Evolutionary conservation across 176 grass and related monocot genomes (phyloP), one percentile per base, ranked within the genome.

Genomic region (Paspalum vaginatum): DNA sequence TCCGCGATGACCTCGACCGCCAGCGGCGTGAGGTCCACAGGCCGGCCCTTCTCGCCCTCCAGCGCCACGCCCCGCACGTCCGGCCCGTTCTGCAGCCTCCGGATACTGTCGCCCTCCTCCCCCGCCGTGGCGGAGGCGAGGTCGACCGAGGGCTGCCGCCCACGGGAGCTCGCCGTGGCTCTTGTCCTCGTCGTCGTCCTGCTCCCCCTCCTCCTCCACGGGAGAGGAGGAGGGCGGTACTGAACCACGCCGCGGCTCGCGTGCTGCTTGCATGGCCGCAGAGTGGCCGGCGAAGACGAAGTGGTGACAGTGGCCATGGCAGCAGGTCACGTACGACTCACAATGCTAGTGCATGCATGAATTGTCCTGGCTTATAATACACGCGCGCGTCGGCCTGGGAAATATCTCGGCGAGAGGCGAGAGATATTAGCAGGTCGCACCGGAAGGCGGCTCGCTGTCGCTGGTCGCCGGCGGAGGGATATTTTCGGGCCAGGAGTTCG

Each of bases 11-110:
- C 84, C 78, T 97, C 86, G 12, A 86, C 91, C 4, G 77, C 94
- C 63, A 83, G 86, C 51, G 94, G 94, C 15, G 91, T 93, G 9
- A 97, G 84, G 84, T 97, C 81, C n/a, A 93, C 94, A n/a, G 65
- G 25, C 4, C 86, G 91, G 11, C 88, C 87, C 64, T 88, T 87
- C 88, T 97, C 94, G 24, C 94, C 88, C 3, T 97, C 94, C 47
- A 93, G 65, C 25, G 94, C 94, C 2, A 97, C 88, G 14, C 91
- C 94, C 4, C 91, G 88, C 68, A 97, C 91, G 77, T 97, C 91
- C 16, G 89, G 66, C 20, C 94, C 91, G 74, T 97, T 97, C 85
- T 97, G 94, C 61, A 97, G 80, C 44, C 91, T 64, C 46, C 91
- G 48, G 43, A 97, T 91, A 12, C 47, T 26, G 25, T 93, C 86